A percentile compares a stretch with the other conserved stretches of the same genome.
Evolutionary conservation across 805 yeast species (phyloP).

Genomic region (Peterozyma xylosa): DNA sequence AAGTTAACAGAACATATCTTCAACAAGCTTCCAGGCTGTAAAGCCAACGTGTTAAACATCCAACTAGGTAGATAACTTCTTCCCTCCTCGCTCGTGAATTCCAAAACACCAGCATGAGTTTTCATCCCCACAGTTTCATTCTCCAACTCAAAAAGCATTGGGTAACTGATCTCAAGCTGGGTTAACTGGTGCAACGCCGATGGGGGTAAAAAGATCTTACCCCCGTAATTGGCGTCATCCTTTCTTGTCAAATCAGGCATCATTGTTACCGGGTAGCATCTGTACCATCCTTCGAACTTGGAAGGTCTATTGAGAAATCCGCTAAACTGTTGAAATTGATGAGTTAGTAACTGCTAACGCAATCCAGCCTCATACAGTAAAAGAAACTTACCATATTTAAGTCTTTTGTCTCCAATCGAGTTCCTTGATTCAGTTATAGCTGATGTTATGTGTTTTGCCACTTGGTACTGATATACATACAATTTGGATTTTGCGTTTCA

Average conservation of each 20-base stretch:
- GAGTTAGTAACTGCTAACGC: background rate
- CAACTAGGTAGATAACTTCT: constrained; percentile 91
- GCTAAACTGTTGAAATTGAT: constrained; percentile 4
- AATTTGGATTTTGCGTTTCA: too few relatives aligned
- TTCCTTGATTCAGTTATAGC: too few relatives aligned
- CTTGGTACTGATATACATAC: too few relatives aligned
- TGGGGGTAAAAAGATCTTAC: constrained; percentile 91
- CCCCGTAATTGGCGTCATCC: constrained; percentile 85
- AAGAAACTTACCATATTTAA: constrained; percentile 1
- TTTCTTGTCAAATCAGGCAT: constrained; percentile 72
- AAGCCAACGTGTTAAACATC: constrained; percentile 78
- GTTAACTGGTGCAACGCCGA: constrained; percentile 85
- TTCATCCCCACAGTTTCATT: constrained; percentile 49
- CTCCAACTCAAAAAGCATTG: constrained; percentile 82
- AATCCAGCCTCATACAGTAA: background rate
- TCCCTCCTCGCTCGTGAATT: constrained; percentile 96
- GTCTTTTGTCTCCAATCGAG: too few relatives aligned
- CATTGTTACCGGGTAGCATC: constrained; percentile 89
- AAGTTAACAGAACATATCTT: constrained; percentile 71
- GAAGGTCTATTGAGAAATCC: constrained; percentile 15
- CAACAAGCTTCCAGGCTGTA: constrained; percentile 75
- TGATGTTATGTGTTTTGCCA: too few relatives aligned
- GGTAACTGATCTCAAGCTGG: constrained; percentile 87
- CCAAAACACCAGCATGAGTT: constrained; percentile 92
- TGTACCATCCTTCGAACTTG: constrained; percentile 75